Base-by-base conservation (phyloP, 306 rosid species). In the Quercus engelmannii region DNA sequence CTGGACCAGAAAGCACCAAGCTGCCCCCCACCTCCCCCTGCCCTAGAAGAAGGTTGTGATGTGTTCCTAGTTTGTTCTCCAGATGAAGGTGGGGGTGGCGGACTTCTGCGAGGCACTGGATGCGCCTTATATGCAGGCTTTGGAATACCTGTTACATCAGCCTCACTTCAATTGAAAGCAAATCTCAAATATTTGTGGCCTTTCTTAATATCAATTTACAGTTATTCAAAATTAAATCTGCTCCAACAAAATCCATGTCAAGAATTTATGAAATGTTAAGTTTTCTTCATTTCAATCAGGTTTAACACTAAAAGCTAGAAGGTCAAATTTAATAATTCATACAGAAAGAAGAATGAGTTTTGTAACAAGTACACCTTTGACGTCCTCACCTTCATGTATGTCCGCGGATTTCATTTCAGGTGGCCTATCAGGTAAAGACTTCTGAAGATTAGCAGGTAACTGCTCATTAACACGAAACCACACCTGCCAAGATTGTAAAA, bases 1-100 rank as follows among this genome's bases (percentile, higher is more conserved):
- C 94, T 86, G 74, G 96, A 91, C 99, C 99, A 92, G 88, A 93
- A 95, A 46, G 93, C 97, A 73, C 99, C 99, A 82, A 92, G 87
- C 76, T 79, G 83, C 59, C 90, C 97, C 70, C 81, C 94, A 81
- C 74, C 86, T 75, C 87, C 91, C 75, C 87, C 91, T 73, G 85
- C 88, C 83, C 71, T 84, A 23, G 97, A 76, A 65, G 91, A 80
- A 72, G 86, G 75, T 70, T 87, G 97, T 82, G 90, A 74, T 31
- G 92, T 72, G 86, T 78, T 92, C 83, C 89, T 88, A 70, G 87
- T 51, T 62, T 78, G 76, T 75, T 92, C 97, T 75, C 35, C 88
- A 38, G 85, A 80, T 35, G 94, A 86, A 69, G 97, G 91, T 49
- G 94, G 94, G 23, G 92, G 91, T 55, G 97, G 98, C 20, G 99